Percentiles rank a stretch among this genome's conserved stretches.
Evolutionary conservation across 345 rosid species (phyloP).

Genomic region (Salix exigua): DNA sequence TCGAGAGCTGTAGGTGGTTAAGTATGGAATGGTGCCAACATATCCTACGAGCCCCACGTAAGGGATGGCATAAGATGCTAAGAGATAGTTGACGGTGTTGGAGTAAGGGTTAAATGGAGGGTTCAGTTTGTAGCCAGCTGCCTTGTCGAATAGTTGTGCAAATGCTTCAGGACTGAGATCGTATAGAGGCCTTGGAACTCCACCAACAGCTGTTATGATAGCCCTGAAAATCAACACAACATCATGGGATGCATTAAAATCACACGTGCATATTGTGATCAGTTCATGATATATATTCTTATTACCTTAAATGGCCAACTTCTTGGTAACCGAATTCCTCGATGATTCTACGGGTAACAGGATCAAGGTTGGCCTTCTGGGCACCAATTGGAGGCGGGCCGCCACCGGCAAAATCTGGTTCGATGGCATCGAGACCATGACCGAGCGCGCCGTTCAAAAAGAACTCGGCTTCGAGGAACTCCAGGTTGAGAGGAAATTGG

Average conservation of each 20-base stretch:
- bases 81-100: conserved; percentile 44
- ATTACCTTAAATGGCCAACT: conserved; percentile 65
- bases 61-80: conserved; percentile 58
- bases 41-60: conserved; percentile 69
- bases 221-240: conserved; percentile 39
- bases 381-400: conserved; percentile 61
- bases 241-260: not conserved
- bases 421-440: conserved; percentile 45
- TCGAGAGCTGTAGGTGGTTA: conserved; percentile 29
- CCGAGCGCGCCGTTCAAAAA: conserved; percentile 52
- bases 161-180: conserved; percentile 47
- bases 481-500: conserved; percentile 56
- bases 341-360: conserved; percentile 30
- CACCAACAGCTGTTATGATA: conserved; percentile 46
- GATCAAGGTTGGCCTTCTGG: conserved; percentile 53
- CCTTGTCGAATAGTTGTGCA: conserved; percentile 41
- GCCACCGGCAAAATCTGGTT: conserved; percentile 38
- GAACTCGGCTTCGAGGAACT: conserved; percentile 56
- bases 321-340: conserved; percentile 67
- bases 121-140: conserved; percentile 38
- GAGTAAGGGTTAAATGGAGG: conserved; percentile 69
- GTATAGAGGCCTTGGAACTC: conserved; percentile 50
- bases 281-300: too few relatives aligned
- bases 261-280: too few relatives aligned
- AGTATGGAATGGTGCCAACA: conserved; percentile 57